Evolutionary conservation across 352 stramenopile species (phyloP).

Genomic region (Pythium scleroteichum): DNA sequence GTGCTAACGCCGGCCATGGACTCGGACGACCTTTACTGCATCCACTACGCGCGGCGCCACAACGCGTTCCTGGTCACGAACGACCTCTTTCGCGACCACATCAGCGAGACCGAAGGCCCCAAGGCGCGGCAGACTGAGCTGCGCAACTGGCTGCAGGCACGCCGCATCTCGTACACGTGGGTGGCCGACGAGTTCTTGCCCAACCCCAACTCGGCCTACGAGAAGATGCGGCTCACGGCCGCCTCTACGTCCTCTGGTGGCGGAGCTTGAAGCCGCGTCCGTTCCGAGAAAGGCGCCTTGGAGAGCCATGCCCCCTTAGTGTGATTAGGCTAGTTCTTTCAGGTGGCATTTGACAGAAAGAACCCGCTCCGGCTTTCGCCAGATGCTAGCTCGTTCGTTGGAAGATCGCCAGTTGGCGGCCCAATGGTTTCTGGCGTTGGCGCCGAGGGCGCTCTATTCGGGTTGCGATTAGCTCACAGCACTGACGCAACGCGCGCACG

Average conservation of each 20-base stretch:
- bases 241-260: not conserved
- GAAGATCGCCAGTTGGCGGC: conserved; percentile 11
- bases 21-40: conserved; percentile 91
- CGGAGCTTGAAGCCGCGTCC: no score
- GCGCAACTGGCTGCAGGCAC: conserved; percentile 61
- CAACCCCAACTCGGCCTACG: conserved; percentile 82
- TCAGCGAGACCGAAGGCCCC: conserved; percentile 62
- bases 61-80: conserved; percentile 86
- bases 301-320: no score
- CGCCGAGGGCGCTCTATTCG: conserved; percentile 2
- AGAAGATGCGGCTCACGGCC: conserved; percentile 19
- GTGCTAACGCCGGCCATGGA: conserved; percentile 84
- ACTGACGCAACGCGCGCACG: conserved; percentile 15
- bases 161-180: conserved; percentile 88
- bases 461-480: conserved; percentile 8
- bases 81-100: conserved; percentile 86
- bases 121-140: conserved; percentile 62
- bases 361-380: not conserved
- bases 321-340: not conserved
- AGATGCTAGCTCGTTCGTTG: conserved; percentile 1
- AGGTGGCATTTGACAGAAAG: no score
- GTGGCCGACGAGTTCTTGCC: conserved; percentile 87
- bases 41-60: conserved; percentile 81
- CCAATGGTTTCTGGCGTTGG: conserved; percentile 6
- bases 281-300: no score